Evolutionary conservation across 345 rosid genomes (phyloP), one percentile per base, ranked within the genome.

Genomic region (Arabis hirsuta): DNA sequence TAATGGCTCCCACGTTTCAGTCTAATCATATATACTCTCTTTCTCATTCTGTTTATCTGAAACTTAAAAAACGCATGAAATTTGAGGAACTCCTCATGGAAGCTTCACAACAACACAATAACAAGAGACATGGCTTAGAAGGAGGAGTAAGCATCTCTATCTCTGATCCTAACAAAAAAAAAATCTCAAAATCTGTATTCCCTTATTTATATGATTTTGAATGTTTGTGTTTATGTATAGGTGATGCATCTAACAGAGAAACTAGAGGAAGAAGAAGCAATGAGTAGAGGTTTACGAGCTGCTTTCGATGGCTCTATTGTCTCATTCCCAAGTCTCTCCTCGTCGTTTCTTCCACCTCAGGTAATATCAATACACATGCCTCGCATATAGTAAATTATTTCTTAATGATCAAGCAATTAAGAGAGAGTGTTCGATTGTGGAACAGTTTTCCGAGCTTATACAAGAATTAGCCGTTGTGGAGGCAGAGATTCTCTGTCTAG

Each of bases 81-180:
- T 92, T 89, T 78, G 96, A 90, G 78, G 88, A 92, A 76, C 76
- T 84, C 51, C 82, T 87, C 60, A 85, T 79, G 94, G 86, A 85
- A 62, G 71, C 67, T 73, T 75, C 46, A 14, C 84, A 72, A 27
- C 81, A 76, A 50, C 69, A 85, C 29, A 80, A 61, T 74, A 78
- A 73, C 71, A 82, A 81, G 62, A 74, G 58, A 69, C 65, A 67
- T 34, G 73, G 71, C 12, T 90, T 89, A 11, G 83, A 84, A 42
- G 81, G 85, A 46, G 89, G 86, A 74, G 79, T 53, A n/a, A 45
- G 46, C 22, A 12, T 9, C 44, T 60, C 3, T 43, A 12, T 9
- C 50, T 60, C 3, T 43, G 6, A 0, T 51, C 29, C 13, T 55
- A 4, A 22, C 24, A 22, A 22, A 3, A 12, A 14, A 62, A 3